Evolutionary conservation across 2,329 filamentous ascomycete genomes (phyloP).

Genomic region (Botrytis paeoniae): DNA sequence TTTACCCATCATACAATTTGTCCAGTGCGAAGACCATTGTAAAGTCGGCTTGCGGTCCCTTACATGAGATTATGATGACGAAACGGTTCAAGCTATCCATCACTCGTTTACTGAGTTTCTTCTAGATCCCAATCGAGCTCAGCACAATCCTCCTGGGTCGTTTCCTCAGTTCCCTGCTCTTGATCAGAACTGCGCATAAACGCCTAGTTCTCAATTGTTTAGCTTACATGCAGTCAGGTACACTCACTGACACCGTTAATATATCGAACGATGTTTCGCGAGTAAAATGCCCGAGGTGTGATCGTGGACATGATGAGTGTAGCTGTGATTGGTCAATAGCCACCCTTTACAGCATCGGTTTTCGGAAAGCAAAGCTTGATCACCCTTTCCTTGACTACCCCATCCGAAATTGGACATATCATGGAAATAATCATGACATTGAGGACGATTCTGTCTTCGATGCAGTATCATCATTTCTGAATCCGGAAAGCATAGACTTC

Average conservation of each 20-base stretch:
- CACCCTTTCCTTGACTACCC: background rate
- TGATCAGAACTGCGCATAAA: background rate
- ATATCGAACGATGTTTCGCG: background rate
- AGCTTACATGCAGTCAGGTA: background rate
- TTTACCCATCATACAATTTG: background rate
- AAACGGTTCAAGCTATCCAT: slow-evolving; percentile 46
- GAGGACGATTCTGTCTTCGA: background rate
- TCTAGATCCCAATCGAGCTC: slow-evolving; percentile 28
- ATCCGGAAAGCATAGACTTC: background rate
- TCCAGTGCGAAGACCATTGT: slow-evolving; percentile 38
- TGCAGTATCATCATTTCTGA: background rate
- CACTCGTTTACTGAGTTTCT: slow-evolving; percentile 50
- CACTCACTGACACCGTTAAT: background rate
- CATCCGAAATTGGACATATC: background rate
- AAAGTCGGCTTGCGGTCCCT: slow-evolving; percentile 42
- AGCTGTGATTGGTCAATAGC: background rate
- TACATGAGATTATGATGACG: slow-evolving; percentile 43
- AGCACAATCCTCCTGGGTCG: background rate
- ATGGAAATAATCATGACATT: background rate
- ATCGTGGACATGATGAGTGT: background rate
- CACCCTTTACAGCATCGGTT: background rate
- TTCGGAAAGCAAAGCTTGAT: background rate
- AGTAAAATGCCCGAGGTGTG: background rate
- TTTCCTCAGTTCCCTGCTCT: background rate
- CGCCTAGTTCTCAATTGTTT: background rate